Evolutionary conservation across 164 flowering plant species (phyloP).

Genomic region (Nymphaea thermarum): DNA sequence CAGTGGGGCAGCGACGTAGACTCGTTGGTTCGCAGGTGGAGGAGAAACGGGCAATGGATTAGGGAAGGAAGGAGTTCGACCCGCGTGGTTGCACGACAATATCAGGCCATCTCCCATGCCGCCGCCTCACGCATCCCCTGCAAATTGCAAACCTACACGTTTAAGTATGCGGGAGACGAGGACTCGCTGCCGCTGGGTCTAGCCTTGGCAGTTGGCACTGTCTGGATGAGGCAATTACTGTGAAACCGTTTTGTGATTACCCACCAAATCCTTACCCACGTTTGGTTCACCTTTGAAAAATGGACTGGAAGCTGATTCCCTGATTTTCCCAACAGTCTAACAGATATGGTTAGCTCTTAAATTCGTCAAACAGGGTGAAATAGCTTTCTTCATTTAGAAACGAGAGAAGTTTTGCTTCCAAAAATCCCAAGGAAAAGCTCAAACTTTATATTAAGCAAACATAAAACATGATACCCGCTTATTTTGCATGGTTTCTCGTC

Average conservation of each 20-base stretch:
- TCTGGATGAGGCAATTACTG: no score
- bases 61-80: background rate
- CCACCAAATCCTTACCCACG: background rate
- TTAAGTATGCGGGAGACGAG: background rate
- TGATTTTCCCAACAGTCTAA: no score
- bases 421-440: no score
- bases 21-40: background rate
- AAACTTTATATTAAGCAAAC: no score
- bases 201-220: no score
- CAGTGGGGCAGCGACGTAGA: background rate
- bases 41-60: background rate
- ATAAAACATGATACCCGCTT: no score
- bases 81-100: background rate
- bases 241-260: background rate
- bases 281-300: background rate
- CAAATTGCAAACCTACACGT: background rate
- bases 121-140: background rate
- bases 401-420: no score
- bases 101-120: background rate
- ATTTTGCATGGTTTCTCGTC: no score
- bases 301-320: no score
- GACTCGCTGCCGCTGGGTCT: background rate
- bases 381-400: no score
- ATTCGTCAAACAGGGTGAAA: no score
- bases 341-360: no score